phyloP scores from a whole-genome alignment of 2,329 filamentous ascomycete genomes.

The Huntiella moniliformis region DNA sequence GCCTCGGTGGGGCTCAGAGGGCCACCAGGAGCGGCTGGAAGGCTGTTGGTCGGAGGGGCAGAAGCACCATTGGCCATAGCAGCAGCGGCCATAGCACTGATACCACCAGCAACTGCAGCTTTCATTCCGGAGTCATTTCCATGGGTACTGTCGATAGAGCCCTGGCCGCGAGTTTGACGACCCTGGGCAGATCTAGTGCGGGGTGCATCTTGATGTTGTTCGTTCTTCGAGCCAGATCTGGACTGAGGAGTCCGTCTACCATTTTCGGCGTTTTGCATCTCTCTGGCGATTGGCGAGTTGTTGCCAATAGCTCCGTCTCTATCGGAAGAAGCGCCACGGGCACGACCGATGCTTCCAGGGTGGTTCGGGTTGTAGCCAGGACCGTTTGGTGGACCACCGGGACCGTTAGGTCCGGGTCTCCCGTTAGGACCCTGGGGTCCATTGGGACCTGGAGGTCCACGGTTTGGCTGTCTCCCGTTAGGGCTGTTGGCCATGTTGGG shows the following conservation, averaged over 20 bases:
- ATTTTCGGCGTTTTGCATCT: background rate
- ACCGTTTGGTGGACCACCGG: constrained; percentile 31
- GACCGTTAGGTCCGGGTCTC: constrained; percentile 1
- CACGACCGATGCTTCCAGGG: constrained; percentile 22
- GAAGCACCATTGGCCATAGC: constrained; percentile 5
- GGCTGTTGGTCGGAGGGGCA: constrained; percentile 3
- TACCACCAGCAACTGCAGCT: constrained; percentile 25
- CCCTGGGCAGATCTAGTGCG: constrained; percentile 10
- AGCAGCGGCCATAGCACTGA: constrained; percentile 17
- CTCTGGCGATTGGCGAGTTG: constrained; percentile 5
- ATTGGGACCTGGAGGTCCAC: constrained; percentile 23
- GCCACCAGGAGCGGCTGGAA: constrained; percentile 2
- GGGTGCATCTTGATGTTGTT: constrained; percentile 7
- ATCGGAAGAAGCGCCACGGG: constrained; percentile 32
- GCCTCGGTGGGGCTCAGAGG: constrained; percentile 7
- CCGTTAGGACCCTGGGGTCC: constrained; percentile 6
- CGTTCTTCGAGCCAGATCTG: constrained; percentile 8
- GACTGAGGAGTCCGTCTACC: constrained; percentile 10
- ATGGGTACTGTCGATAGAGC: constrained; percentile 45
- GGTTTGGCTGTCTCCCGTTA: constrained; percentile 20
- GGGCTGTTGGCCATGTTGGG: constrained; percentile 16
- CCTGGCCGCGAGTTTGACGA: constrained; percentile 29
- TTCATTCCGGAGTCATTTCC: constrained; percentile 31
- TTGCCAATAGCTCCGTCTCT: constrained; percentile 15
- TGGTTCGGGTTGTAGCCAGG: constrained; percentile 18